Base-by-base conservation (phyloP, 495 filamentous ascomycete species). In the Chlorociboria aeruginascens region DNA sequence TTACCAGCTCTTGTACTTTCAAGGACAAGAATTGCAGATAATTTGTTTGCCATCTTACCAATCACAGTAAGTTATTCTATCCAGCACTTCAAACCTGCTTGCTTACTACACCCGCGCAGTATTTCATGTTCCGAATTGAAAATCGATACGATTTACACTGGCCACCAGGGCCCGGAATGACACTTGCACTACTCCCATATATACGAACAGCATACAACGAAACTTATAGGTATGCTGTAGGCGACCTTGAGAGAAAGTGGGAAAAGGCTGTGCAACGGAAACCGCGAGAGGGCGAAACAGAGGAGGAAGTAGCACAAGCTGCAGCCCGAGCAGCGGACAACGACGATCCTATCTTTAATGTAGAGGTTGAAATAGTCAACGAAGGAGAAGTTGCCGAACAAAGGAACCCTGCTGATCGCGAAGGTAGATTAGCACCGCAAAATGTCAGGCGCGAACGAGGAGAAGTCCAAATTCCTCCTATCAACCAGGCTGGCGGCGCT, bases 121-220 rank as follows among this genome's bases (percentile, higher is more conserved):
- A 51, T 30, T 51, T 55, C 45, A n/a, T 44, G 8, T 44, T 44
- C 42, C 20, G 28, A 12, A 29, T 30, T 16, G 13, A 29, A 7
- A 29, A 31, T 12, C 29, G 29, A 8, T 12, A 32, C 14, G n/a
- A 48, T 37, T 28, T 44, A 12, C 61, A 69, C 14, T 86, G 82
- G 82, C 82, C 82, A 14, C 81, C 82, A 6, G 77, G 70, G 33
- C 72, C 80, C 9, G 70, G 74, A 11, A 67, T 82, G 63, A 74
- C 77, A 7, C 72, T 86, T 49, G 71, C 77, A 2, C 63, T 73
- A 1, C 60, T 86, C 8, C 82, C 82, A 1, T 84, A 82, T 47
- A 50, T 85, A 28, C 74, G 81, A 31, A 66, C 69, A 16, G 67
- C 72, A 20, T 86, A 86, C 61, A 72, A 75, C 44, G 61, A 69